phyloP scores from a whole-genome alignment of 305 asterid genomes.

The Nicotiana rustica region DNA sequence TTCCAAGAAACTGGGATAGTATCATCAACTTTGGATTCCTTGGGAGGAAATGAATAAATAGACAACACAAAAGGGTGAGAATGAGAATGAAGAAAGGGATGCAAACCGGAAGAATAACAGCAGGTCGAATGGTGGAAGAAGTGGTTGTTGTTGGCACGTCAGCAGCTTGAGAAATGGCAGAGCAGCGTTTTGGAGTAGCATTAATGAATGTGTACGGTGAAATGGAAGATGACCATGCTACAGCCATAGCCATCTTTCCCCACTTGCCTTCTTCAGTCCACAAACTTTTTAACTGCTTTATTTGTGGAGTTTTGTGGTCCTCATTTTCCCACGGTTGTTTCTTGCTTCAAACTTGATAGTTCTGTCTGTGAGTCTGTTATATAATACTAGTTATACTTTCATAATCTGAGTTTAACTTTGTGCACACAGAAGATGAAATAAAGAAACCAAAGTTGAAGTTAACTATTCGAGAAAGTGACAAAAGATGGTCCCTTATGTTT shows the following conservation, averaged over 20 bases:
- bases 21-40: neutral
- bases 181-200: conserved; percentile 43
- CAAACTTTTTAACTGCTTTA: neutral
- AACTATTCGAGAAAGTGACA: no score
- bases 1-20: neutral
- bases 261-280: conserved; percentile 28
- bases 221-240: conserved; percentile 46
- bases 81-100: conserved; percentile 31
- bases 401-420: neutral
- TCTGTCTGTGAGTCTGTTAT: neutral
- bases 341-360: neutral
- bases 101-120: conserved; percentile 86
- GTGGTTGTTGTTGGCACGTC: conserved; percentile 38
- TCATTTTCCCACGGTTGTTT: conserved; percentile 4
- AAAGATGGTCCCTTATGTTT: no score
- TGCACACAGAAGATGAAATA: neutral
- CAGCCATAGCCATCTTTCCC: conserved; percentile 58
- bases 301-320: conserved; percentile 18
- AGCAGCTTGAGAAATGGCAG: conserved; percentile 49
- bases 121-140: conserved; percentile 73
- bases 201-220: conserved; percentile 35
- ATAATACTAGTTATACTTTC: no score
- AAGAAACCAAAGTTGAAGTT: no score
- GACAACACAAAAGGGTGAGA: conserved; percentile 4
- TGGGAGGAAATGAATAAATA: neutral